These are phyloP conservation scores for Tolypocladium album DNA, from an alignment of 2,329 filamentous ascomycete genomes.

Conservation along the genomic window DNA sequence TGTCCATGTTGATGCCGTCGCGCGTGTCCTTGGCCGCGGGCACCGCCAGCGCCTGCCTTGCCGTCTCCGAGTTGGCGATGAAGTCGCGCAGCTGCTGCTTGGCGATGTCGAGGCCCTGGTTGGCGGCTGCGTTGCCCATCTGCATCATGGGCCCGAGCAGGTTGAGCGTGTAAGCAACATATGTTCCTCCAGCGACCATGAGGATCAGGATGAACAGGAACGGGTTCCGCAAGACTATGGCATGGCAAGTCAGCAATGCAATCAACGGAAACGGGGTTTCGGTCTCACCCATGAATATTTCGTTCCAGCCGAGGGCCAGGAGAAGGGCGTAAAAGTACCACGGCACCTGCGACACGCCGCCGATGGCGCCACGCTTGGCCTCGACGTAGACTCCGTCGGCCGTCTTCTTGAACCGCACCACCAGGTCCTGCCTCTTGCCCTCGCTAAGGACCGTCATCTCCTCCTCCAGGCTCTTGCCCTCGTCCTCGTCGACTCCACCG, in stretches of 20 bases:
- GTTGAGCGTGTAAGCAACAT: conserved; percentile 87
- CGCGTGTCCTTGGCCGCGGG: conserved; percentile 31
- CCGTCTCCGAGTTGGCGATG: conserved; percentile 76
- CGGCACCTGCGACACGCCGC: conserved; percentile 86
- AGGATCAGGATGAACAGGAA: conserved; percentile 85
- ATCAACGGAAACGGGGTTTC: conserved; percentile 1
- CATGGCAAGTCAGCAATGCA: neutral
- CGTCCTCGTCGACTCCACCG: conserved; percentile 87
- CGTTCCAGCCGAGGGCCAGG: conserved; percentile 94
- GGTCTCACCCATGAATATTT: conserved; percentile 77
- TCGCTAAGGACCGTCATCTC: conserved; percentile 94
- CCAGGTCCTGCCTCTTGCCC: conserved; percentile 80
- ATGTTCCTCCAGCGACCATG: conserved; percentile 63
- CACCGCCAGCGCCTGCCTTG: conserved; percentile 74
- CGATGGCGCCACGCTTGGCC: conserved; percentile 92
- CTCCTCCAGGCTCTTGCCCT: conserved; percentile 88
- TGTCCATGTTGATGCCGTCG: conserved; percentile 46
- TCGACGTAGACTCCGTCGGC: conserved; percentile 97
- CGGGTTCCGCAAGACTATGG: conserved; percentile 79
- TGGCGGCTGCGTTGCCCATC: conserved; percentile 81
- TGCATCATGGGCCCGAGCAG: conserved; percentile 92
- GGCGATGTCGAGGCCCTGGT: conserved; percentile 80
- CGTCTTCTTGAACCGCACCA: conserved; percentile 94
- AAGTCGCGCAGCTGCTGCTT: conserved; percentile 89
- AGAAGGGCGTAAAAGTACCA: conserved; percentile 89